A percentile compares a stretch with the other conserved stretches of the same genome.
Conservation (phyloP, 2,329 filamentous ascomycete genomes). For the Teratosphaeria gauchensis region DNA sequence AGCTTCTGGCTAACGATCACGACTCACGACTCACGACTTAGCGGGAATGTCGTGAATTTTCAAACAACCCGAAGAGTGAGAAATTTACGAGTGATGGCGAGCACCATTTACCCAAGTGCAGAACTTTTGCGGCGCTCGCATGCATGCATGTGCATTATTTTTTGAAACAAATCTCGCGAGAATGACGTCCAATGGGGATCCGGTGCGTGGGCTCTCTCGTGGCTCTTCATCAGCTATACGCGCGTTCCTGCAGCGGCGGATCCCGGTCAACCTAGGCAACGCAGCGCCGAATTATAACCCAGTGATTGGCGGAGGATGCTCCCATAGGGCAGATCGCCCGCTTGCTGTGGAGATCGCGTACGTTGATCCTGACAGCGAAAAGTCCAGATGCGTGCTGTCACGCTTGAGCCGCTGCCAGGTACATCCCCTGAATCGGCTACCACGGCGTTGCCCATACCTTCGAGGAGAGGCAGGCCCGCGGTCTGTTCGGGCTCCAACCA, state of each 20-base stretch:
- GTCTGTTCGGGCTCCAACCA: neutral
- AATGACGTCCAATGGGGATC: neutral
- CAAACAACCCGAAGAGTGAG: neutral
- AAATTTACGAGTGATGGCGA: neutral
- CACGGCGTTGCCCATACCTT: neutral
- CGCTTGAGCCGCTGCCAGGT: neutral
- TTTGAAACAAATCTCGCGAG: neutral
- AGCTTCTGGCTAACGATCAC: neutral
- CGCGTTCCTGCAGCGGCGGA: neutral
- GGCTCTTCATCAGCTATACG: neutral
- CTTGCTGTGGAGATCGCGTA: neutral
- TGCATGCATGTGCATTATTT: neutral
- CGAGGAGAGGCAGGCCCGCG: neutral
- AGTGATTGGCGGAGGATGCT: neutral
- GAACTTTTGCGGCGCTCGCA: neutral
- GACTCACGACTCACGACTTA: neutral
- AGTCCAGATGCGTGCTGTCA: neutral
- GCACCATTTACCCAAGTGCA: neutral
- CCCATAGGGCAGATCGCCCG: neutral
- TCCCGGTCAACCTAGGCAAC: neutral
- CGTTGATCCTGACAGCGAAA: neutral
- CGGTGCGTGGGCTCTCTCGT: neutral
- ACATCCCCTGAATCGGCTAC: neutral
- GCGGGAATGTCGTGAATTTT: neutral
- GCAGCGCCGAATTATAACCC: neutral